Percentiles rank a stretch among this genome's conserved stretches.
phyloP scores from a whole-genome alignment of 495 filamentous ascomycete genomes.

The Chaetomium fimeti region DNA sequence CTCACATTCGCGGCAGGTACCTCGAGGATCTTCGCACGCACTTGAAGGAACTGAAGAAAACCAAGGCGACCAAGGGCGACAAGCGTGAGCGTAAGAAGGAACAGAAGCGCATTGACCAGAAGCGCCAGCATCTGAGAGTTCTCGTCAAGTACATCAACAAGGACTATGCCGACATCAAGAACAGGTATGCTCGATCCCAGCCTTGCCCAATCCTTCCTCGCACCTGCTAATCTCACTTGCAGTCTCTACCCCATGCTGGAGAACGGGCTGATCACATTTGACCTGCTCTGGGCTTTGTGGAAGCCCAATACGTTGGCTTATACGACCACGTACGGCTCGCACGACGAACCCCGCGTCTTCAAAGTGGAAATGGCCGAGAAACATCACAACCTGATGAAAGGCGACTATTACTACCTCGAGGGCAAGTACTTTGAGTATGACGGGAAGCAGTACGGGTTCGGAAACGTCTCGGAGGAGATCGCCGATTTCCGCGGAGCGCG shows the following conservation, averaged over 20 bases:
- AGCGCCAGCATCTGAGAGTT: conserved; percentile 68
- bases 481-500: conserved; percentile 77
- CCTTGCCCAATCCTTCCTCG: neutral
- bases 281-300: conserved; percentile 86
- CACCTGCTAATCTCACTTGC: conserved; percentile 1
- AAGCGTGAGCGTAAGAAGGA: conserved; percentile 59
- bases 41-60: conserved; percentile 65
- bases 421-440: conserved; percentile 79
- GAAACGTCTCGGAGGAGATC: conserved; percentile 67
- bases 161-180: conserved; percentile 76
- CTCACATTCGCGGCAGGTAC: conserved; percentile 46
- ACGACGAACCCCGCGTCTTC: conserved; percentile 85
- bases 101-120: conserved; percentile 65
- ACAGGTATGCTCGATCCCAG: conserved; percentile 38
- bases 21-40: conserved; percentile 69
- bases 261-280: conserved; percentile 84
- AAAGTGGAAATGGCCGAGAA: conserved; percentile 79
- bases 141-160: conserved; percentile 78
- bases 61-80: conserved; percentile 45
- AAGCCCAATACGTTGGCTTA: conserved; percentile 87
- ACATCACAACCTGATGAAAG: conserved; percentile 69
- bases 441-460: conserved; percentile 61
- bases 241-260: conserved; percentile 81
- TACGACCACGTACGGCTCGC: conserved; percentile 73
- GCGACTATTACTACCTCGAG: conserved; percentile 78